phyloP scores from a whole-genome alignment of 2,329 filamentous ascomycete species.

The Emericellopsis cladophorae region DNA sequence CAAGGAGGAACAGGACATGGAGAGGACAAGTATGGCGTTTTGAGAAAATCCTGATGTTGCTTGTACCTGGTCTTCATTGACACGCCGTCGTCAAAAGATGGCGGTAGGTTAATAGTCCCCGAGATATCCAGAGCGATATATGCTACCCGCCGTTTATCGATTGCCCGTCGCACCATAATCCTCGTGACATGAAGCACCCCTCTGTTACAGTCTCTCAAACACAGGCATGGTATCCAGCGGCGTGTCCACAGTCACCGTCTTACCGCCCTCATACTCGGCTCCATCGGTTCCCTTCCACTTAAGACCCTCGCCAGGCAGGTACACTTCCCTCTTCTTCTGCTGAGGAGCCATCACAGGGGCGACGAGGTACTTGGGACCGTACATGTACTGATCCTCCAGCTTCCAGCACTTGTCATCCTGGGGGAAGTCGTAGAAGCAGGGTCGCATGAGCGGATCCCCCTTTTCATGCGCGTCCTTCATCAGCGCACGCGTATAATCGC shows the following conservation, averaged over 20 bases:
- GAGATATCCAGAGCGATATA: too few relatives aligned
- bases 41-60: too few relatives aligned
- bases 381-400: conserved; percentile 51
- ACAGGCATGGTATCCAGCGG: conserved; percentile 6
- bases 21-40: neutral
- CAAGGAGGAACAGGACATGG: conserved; percentile 1
- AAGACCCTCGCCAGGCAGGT: conserved; percentile 1
- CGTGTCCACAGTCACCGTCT: conserved; percentile 4
- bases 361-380: conserved; percentile 21
- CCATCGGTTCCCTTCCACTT: conserved; percentile 5
- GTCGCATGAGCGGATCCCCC: conserved; percentile 48
- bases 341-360: neutral
- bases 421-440: conserved; percentile 53
- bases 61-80: too few relatives aligned
- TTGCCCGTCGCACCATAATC: too few relatives aligned
- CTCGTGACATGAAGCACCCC: neutral
- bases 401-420: conserved; percentile 39
- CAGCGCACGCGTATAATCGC: conserved; percentile 42
- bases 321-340: conserved; percentile 1
- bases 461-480: conserved; percentile 48
- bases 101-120: too few relatives aligned
- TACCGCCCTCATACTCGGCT: conserved; percentile 3
- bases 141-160: too few relatives aligned
- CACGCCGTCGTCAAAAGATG: too few relatives aligned
- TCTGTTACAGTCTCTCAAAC: conserved; percentile 1